Evolutionary conservation across 768 basidiomycete species (phyloP).

Genomic region (Paxillus ammoniavirescens): DNA sequence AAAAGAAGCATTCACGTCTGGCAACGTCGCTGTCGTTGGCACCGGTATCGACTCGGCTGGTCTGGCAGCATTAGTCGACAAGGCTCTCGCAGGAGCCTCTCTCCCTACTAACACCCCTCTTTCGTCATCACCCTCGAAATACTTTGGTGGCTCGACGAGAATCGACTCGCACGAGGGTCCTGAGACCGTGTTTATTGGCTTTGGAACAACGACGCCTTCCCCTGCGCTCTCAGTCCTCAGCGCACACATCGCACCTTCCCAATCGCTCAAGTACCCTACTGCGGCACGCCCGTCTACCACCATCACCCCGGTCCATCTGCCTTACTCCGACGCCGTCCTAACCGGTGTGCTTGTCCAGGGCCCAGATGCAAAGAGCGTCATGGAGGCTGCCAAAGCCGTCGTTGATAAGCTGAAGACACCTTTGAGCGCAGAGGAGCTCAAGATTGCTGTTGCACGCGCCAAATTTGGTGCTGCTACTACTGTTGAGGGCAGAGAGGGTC

Average conservation of each 20-base stretch:
- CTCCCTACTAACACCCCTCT: slow-evolving; percentile 37
- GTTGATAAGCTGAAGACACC: slow-evolving; percentile 61
- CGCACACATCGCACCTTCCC: slow-evolving; percentile 73
- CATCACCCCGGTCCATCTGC: slow-evolving; percentile 73
- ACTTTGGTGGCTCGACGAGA: slow-evolving; percentile 88
- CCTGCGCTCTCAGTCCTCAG: slow-evolving; percentile 78
- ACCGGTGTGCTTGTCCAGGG: slow-evolving; percentile 83
- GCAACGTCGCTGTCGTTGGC: slow-evolving; percentile 83
- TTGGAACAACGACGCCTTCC: slow-evolving; percentile 67
- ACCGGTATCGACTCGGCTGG: slow-evolving; percentile 76
- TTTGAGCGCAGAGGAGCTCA: slow-evolving; percentile 66
- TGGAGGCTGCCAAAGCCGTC: slow-evolving; percentile 65
- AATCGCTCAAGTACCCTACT: slow-evolving; percentile 85
- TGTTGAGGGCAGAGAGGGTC: slow-evolving; percentile 67
- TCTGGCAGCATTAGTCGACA: slow-evolving; percentile 70
- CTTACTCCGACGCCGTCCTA: slow-evolving; percentile 90
- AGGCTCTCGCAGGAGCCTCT: slow-evolving; percentile 49
- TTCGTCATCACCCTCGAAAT: slow-evolving; percentile 35
- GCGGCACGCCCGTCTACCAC: slow-evolving; percentile 57
- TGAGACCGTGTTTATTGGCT: slow-evolving; percentile 86
- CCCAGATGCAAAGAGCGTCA: slow-evolving; percentile 57
- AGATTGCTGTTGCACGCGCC: slow-evolving; percentile 82
- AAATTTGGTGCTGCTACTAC: slow-evolving; percentile 77
- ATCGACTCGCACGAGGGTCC: slow-evolving; percentile 58
- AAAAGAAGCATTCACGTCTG: slow-evolving; percentile 66